A percentile compares a stretch with the other conserved stretches of the same genome.
phyloP scores from a whole-genome alignment of 345 rosid species.

The Salix caprea region DNA sequence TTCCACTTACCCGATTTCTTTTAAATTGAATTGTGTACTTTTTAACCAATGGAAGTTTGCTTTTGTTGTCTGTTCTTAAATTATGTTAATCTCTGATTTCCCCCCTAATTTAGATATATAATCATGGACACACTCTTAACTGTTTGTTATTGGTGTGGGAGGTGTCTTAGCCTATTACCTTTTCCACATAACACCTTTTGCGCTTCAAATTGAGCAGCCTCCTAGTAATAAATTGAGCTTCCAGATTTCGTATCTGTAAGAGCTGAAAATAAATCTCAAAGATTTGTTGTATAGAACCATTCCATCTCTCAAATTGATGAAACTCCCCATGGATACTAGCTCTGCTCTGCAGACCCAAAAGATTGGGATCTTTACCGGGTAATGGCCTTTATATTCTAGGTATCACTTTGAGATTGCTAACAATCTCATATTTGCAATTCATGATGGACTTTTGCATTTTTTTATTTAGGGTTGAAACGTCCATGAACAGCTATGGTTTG shows the following conservation, averaged over 20 bases:
- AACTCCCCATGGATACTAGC: not conserved
- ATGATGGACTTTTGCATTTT: not conserved
- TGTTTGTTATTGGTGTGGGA: not conserved
- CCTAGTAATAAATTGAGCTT: not conserved
- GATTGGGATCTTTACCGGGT: not conserved
- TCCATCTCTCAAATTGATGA: not conserved
- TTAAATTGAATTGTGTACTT: not conserved
- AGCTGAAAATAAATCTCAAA: not conserved
- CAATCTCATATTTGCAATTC: not conserved
- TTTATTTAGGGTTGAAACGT: not conserved
- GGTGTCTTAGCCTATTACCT: not conserved
- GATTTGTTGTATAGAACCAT: not conserved
- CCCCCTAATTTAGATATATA: not conserved
- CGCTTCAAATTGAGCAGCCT: no score
- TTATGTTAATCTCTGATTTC: not conserved
- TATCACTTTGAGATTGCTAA: not conserved
- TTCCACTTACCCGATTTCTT: not conserved
- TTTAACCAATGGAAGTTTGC: not conserved
- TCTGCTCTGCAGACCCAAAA: not conserved
- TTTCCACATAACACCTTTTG: not conserved
- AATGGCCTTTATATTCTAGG: not conserved
- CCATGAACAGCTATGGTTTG: not conserved
- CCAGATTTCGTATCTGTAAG: not conserved
- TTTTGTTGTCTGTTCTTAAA: not conserved
- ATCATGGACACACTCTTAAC: not conserved